Conservation (phyloP, 345 rosid species). For the Syzygium grande region DNA sequence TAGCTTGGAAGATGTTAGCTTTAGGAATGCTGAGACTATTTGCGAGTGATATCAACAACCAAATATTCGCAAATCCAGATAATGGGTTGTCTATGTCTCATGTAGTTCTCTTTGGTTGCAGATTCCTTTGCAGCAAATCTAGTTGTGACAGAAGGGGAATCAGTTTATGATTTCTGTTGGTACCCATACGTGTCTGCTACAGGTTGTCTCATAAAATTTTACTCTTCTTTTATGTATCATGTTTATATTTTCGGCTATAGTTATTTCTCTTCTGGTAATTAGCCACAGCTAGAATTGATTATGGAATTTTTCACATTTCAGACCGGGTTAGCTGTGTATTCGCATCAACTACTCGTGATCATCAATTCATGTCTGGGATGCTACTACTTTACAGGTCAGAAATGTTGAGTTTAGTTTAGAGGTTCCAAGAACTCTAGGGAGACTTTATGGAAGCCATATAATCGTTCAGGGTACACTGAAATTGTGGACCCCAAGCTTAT, state of each 20-base stretch:
- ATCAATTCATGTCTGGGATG: constrained; percentile 97
- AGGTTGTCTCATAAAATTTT: constrained; percentile 32
- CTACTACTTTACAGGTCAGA: constrained; percentile 77
- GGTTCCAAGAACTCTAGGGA: neutral
- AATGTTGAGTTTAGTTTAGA: neutral
- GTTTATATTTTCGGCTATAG: neutral
- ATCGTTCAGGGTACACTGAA: neutral
- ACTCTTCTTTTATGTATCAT: neutral
- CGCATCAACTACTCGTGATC: constrained; percentile 80
- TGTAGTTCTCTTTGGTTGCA: constrained; percentile 15
- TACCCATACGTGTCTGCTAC: constrained; percentile 84
- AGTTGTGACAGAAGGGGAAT: constrained; percentile 73
- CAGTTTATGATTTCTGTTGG: constrained; percentile 89
- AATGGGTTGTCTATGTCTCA: neutral
- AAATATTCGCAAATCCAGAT: neutral
- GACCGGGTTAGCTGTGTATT: constrained; percentile 82
- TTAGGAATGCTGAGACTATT: neutral
- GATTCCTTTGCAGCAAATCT: constrained; percentile 71
- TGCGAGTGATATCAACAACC: no score
- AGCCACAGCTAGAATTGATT: constrained; percentile 2
- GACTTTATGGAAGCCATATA: neutral
- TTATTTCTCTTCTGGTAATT: neutral
- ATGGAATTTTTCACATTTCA: constrained; percentile 15
- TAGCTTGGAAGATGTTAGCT: neutral
- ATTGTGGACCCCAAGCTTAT: neutral